phyloP scores from a whole-genome alignment of 2,329 filamentous ascomycete species.

The Hymenoscyphus infarciens region DNA sequence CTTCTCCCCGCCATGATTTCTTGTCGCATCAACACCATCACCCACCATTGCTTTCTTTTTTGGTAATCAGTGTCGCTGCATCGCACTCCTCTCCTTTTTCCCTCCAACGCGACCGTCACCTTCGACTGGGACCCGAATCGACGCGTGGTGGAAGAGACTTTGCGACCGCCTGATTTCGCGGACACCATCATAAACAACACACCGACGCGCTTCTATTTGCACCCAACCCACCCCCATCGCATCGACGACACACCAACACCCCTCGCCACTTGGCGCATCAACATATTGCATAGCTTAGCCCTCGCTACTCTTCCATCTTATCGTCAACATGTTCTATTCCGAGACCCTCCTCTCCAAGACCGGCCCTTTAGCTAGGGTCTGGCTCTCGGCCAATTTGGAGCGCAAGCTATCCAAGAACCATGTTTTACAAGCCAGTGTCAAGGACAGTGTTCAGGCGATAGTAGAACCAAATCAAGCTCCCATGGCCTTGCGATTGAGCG shows the following conservation, averaged over 20 bases:
- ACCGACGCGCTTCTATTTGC: constrained; percentile 19
- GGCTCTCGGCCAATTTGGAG: constrained; percentile 96
- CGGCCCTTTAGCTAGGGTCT: constrained; percentile 93
- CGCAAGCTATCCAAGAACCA: constrained; percentile 97
- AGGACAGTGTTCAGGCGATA: constrained; percentile 92
- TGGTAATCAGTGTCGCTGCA: constrained; percentile 9
- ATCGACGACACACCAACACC: constrained; percentile 15
- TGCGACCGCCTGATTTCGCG: constrained; percentile 18
- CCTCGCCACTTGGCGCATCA: constrained; percentile 24
- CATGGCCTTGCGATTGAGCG: constrained; percentile 89
- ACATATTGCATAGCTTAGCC: constrained; percentile 28
- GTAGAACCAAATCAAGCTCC: constrained; percentile 90
- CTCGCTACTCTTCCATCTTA: constrained; percentile 6
- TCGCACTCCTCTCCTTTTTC: constrained; percentile 2
- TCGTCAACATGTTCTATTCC: constrained; percentile 85
- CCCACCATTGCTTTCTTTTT: constrained; percentile 16
- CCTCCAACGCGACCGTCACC: constrained; percentile 15
- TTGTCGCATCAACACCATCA: constrained; percentile 10
- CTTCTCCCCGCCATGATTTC: constrained; percentile 15
- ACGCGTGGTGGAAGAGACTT: constrained; percentile 16
- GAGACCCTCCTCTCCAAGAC: constrained; percentile 95
- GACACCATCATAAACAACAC: constrained; percentile 25
- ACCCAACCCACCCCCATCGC: constrained; percentile 9
- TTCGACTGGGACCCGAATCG: constrained; percentile 6
- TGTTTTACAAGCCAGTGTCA: constrained; percentile 89